A percentile compares a stretch with the other conserved stretches of the same genome.
Conservation (phyloP, 495 filamentous ascomycete genomes). For the Terfezia claveryi region DNA sequence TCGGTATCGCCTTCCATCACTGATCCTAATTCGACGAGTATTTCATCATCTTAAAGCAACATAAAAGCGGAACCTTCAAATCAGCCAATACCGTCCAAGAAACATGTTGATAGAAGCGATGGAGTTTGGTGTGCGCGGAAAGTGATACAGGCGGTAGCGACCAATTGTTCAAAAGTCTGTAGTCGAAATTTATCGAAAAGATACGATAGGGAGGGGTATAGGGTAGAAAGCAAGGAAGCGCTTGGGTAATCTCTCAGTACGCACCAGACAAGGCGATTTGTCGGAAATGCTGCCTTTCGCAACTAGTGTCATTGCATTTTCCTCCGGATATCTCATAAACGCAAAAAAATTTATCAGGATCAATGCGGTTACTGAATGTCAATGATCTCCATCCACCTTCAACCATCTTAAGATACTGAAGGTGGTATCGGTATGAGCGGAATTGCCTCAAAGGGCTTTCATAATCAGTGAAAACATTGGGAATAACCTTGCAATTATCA, state of each 20-base stretch:
- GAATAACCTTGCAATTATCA: constrained; percentile 13
- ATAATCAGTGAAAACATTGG: constrained; percentile 43
- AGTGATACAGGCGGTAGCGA: too few relatives aligned
- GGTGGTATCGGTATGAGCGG: constrained; percentile 74
- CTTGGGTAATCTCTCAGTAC: constrained; percentile 21
- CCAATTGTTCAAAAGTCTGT: too few relatives aligned
- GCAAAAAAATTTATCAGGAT: constrained; percentile 50
- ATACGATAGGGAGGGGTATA: too few relatives aligned
- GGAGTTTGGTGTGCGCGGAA: background rate
- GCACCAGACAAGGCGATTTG: constrained; percentile 61
- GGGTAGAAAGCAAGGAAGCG: too few relatives aligned
- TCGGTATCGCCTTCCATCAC: constrained; percentile 44
- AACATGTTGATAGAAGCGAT: background rate
- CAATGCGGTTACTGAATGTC: constrained; percentile 78
- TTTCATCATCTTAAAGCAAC: constrained; percentile 52
- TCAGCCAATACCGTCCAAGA: constrained; percentile 30
- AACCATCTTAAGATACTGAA: constrained; percentile 43
- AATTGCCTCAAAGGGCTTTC: constrained; percentile 63
- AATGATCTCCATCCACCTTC: constrained; percentile 62
- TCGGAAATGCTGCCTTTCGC: constrained; percentile 59
- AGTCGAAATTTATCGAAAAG: too few relatives aligned
- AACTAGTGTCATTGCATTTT: constrained; percentile 49
- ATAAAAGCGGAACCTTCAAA: constrained; percentile 29
- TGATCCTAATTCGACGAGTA: constrained; percentile 62
- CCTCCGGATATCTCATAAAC: constrained; percentile 49